These are phyloP conservation scores for Holtermannia corniformis DNA, from an alignment of 768 basidiomycete species.

Conservation along the genomic window DNA sequence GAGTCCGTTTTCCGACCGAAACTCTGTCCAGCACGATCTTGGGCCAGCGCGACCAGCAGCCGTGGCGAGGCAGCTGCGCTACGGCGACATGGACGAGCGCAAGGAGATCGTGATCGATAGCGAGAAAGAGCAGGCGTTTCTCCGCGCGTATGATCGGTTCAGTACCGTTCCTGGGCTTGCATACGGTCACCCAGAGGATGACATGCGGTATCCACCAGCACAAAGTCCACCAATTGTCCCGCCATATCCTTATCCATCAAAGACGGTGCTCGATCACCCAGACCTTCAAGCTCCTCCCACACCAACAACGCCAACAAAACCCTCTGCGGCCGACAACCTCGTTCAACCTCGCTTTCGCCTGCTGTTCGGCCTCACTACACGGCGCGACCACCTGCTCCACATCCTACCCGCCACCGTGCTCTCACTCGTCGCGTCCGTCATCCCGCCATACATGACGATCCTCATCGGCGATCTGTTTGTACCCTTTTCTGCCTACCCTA, in stretches of 20 bases:
- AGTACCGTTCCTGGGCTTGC: too few relatives aligned
- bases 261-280: neutral
- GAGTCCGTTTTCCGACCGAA: neutral
- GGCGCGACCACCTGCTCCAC: conserved; percentile 51
- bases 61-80: too few relatives aligned
- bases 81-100: too few relatives aligned
- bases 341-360: conserved; percentile 51
- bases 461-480: conserved; percentile 70
- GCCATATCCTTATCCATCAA: neutral
- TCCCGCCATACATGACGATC: conserved; percentile 78
- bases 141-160: neutral
- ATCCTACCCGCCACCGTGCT: conserved; percentile 57
- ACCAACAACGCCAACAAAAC: neutral
- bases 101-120: neutral
- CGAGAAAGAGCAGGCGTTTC: neutral
- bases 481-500: conserved; percentile 55
- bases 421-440: conserved; percentile 57
- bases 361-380: conserved; percentile 58
- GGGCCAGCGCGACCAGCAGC: too few relatives aligned
- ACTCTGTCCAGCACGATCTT: neutral
- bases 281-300: neutral
- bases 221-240: neutral
- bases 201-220: neutral
- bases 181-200: too few relatives aligned
- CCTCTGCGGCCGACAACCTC: conserved; percentile 1